Percentiles rank a stretch among this genome's conserved stretches.
These are phyloP conservation scores for Pseudogymnoascus verrucosus DNA, from an alignment of 2,329 filamentous ascomycete genomes.

Conservation along the genomic window DNA sequence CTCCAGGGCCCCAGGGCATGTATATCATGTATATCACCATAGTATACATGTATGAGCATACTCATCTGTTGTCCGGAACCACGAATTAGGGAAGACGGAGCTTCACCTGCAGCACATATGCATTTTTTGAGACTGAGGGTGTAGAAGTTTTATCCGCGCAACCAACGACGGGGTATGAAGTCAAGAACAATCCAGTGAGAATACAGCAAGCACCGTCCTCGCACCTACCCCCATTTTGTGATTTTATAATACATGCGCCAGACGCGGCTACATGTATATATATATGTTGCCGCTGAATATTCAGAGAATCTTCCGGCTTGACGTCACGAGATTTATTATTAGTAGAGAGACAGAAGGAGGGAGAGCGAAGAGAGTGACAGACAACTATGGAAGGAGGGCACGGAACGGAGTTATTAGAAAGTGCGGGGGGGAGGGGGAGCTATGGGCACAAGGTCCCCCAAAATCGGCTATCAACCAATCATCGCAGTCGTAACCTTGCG, in stretches of 20 bases:
- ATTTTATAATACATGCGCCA: not conserved
- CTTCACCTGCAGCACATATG: not conserved
- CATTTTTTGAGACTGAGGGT: not conserved
- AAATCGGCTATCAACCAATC: conserved; percentile 1
- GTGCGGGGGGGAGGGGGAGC: not conserved
- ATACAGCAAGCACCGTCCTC: not conserved
- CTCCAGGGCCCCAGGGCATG: not conserved
- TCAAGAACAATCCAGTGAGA: not conserved
- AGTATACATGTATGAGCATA: not conserved
- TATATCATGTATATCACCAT: not conserved
- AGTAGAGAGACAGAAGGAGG: not conserved
- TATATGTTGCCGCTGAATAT: not conserved
- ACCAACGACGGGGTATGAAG: not conserved
- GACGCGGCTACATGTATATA: not conserved
- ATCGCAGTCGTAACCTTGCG: not conserved
- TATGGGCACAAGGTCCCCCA: not conserved
- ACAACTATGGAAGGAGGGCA: not conserved
- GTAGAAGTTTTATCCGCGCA: not conserved
- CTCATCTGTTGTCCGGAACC: not conserved
- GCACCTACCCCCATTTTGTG: not conserved
- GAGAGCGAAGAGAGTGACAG: not conserved
- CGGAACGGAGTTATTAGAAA: not conserved
- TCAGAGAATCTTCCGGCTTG: not conserved
- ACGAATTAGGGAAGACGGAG: not conserved
- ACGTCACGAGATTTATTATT: not conserved